Evolutionary conservation across 306 rosid genomes (phyloP).

Genomic region (Aeschynomene evenia): DNA sequence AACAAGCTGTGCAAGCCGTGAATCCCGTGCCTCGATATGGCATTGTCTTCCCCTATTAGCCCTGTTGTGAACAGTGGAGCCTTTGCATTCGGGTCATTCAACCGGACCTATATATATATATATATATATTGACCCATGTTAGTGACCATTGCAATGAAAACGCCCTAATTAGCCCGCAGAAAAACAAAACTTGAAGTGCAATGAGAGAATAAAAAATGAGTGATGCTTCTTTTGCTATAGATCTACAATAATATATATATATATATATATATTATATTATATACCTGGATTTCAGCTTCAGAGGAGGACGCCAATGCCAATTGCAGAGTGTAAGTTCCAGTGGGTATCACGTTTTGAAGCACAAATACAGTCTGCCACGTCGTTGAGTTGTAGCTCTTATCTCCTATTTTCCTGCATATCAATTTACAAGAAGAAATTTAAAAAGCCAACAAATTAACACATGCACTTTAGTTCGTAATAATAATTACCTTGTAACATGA

Average conservation of each 20-base stretch:
- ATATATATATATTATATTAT: neutral
- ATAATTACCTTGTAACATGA: constrained; percentile 47
- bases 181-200: too few species aligned
- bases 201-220: too few species aligned
- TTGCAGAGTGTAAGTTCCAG: constrained; percentile 64
- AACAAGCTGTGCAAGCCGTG: constrained; percentile 62
- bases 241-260: too few species aligned
- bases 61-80: constrained; percentile 38
- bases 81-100: constrained; percentile 29
- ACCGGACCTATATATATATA: constrained; percentile 75
- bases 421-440: constrained; percentile 5
- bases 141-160: neutral
- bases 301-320: constrained; percentile 66
- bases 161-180: too few species aligned
- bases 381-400: constrained; percentile 41
- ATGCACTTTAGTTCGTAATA: too few species aligned
- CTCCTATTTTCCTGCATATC: constrained; percentile 34
- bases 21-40: constrained; percentile 80
- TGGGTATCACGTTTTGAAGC: constrained; percentile 10
- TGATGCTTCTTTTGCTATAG: too few species aligned
- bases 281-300: constrained; percentile 53
- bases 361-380: constrained; percentile 68
- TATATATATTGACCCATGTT: neutral
- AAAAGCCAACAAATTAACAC: neutral
- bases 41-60: constrained; percentile 58